Percentiles rank a stretch among this genome's conserved stretches.
Conservation (phyloP, 2,329 filamentous ascomycete genomes). For the Phaeosphaeriaceae sp. region DNA sequence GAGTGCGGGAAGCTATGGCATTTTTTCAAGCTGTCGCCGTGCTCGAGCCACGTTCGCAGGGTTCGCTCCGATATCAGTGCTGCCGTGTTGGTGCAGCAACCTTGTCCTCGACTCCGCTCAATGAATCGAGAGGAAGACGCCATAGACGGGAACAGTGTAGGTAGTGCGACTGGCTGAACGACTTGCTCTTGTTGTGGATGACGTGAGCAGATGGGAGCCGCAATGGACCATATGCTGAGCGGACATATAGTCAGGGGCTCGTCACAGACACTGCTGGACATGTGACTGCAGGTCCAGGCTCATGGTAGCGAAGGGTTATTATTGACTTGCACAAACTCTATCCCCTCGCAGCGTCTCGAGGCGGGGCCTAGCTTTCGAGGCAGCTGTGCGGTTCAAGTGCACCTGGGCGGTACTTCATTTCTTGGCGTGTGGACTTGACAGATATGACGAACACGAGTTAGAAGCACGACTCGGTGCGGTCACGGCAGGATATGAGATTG, state of each 20-base stretch:
- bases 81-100: slow-evolving; percentile 15
- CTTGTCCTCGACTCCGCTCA: slow-evolving; percentile 5
- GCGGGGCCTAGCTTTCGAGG: too few species aligned
- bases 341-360: neutral
- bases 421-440: neutral
- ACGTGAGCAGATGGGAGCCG: neutral
- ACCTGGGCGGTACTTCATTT: neutral
- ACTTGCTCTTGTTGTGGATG: neutral
- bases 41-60: slow-evolving; percentile 1
- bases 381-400: neutral
- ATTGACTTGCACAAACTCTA: neutral
- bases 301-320: neutral
- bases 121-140: neutral
- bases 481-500: neutral
- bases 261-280: neutral
- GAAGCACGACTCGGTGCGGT: neutral
- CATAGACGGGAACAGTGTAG: neutral
- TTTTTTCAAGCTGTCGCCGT: slow-evolving; percentile 5
- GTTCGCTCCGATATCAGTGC: neutral
- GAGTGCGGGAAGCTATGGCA: slow-evolving; percentile 6
- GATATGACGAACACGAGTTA: neutral
- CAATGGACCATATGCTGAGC: neutral
- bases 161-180: neutral
- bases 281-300: neutral
- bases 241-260: neutral